These are phyloP conservation scores for Stylonectria norvegica DNA, from an alignment of 2,329 filamentous ascomycete species.

Conservation along the genomic window DNA sequence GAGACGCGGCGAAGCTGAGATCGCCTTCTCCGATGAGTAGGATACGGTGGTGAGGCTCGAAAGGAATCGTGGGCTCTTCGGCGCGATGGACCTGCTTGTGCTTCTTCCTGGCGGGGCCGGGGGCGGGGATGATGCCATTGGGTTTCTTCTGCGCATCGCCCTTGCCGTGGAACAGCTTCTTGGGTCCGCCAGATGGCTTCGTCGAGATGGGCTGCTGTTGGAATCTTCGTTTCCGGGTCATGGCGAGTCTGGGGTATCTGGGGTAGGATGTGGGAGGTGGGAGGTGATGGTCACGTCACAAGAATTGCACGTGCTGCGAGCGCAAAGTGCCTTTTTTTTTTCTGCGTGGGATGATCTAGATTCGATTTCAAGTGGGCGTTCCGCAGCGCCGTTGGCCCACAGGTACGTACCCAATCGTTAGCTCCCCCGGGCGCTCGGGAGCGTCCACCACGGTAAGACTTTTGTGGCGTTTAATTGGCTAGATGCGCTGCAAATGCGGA, in stretches of 20 bases:
- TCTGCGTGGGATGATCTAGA: background rate
- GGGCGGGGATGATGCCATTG: too few species aligned
- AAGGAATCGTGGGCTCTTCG: constrained; percentile 58
- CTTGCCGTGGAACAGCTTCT: constrained; percentile 19
- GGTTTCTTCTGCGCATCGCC: constrained; percentile 17
- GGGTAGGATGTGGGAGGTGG: constrained; percentile 1
- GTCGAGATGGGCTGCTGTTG: constrained; percentile 21
- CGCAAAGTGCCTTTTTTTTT: background rate
- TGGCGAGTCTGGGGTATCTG: constrained; percentile 15
- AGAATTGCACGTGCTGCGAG: constrained; percentile 1
- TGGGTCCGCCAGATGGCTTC: constrained; percentile 11
- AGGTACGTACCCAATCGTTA: too few species aligned
- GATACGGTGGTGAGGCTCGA: constrained; percentile 62
- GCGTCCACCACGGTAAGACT: constrained; percentile 19
- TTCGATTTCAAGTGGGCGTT: background rate
- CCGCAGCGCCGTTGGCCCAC: background rate
- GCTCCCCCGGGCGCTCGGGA: constrained; percentile 24
- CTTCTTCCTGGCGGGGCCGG: constrained; percentile 19
- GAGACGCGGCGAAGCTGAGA: constrained; percentile 69
- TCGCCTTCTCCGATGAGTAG: constrained; percentile 78
- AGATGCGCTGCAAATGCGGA: constrained; percentile 16
- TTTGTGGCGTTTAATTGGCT: constrained; percentile 11
- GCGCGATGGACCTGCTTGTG: constrained; percentile 26
- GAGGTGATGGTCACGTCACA: constrained; percentile 4
- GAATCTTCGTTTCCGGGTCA: constrained; percentile 45